Evolutionary conservation across 768 basidiomycete species (phyloP), one percentile per base, ranked within the genome.

Genomic region (Leccinum subgranulosum): DNA sequence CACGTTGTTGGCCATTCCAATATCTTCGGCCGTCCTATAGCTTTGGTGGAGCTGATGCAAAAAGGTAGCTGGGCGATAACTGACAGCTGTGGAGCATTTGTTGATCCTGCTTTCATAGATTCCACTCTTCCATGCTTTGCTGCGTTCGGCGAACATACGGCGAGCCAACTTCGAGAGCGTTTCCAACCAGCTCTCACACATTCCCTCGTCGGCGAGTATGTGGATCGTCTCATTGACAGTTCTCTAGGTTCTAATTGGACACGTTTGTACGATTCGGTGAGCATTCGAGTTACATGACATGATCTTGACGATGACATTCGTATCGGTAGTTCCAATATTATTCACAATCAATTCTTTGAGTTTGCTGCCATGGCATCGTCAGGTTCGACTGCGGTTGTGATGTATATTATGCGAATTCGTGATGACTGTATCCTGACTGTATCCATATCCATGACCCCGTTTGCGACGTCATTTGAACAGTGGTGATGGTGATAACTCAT

Each of bases 21-120:
- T 57, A 45, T 53, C 53, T 28, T 9, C 12, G 19, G 1, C 15
- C 29, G 31, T 47, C n/a, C 31, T 76, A 1, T 53, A 86, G 85
- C 85, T 41, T 80, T 98, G 65, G 94, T 98, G 39, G 97, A 98
- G 69, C 77, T 98, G 53, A 98, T 98, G 97, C 96, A 98, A 74
- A 95, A 94, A 81, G 90, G 92, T 88, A 64, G 54, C 12, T 27
- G 27, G 7, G 74, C 58, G 15, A 34, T 58, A 15, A 55, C 36
- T 27, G 10, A 56, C 17, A 39, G 17, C 12, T 0, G 10, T 34
- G 33, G n/a, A 56, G 59, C 19, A 52, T 60, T 29, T 27, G 19
- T 54, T 58, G 27, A 49, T 55, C 23, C 39, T 23, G 23, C 10
- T 45, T 25, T 58, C 47, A 17, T 14, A 94, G 94, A 96, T 69